phyloP scores from a whole-genome alignment of 2,329 filamentous ascomycete species.

The Didymella exigua region DNA sequence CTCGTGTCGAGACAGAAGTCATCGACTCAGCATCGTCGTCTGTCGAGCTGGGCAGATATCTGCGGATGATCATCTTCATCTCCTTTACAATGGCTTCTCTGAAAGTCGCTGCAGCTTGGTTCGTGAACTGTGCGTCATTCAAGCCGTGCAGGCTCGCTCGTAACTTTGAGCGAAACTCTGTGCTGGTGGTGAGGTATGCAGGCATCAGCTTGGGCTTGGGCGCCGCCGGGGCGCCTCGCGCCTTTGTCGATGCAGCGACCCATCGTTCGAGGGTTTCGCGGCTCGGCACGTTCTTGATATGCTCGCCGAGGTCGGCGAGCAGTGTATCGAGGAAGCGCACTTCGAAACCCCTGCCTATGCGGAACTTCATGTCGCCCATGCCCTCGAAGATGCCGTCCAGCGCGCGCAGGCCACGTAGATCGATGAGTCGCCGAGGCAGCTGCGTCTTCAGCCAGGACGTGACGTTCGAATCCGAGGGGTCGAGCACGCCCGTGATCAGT shows the following conservation, averaged over 20 bases:
- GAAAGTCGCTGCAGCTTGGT: slow-evolving; percentile 80
- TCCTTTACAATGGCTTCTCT: slow-evolving; percentile 84
- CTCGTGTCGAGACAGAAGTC: slow-evolving; percentile 80
- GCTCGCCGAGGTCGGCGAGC: slow-evolving; percentile 78
- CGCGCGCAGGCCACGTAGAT: slow-evolving; percentile 77
- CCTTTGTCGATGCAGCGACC: slow-evolving; percentile 76
- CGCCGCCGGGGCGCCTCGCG: slow-evolving; percentile 69
- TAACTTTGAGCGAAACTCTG: slow-evolving; percentile 72
- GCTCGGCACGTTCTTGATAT: slow-evolving; percentile 73
- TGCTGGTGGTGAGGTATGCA: slow-evolving; percentile 75
- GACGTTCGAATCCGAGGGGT: slow-evolving; percentile 41
- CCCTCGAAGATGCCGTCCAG: slow-evolving; percentile 81
- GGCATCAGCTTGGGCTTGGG: slow-evolving; percentile 71
- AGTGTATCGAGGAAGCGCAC: slow-evolving; percentile 77
- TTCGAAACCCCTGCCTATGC: slow-evolving; percentile 88
- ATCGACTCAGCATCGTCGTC: slow-evolving; percentile 94
- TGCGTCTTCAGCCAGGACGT: slow-evolving; percentile 43
- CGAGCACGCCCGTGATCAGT: slow-evolving; percentile 75
- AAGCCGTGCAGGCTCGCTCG: slow-evolving; percentile 75
- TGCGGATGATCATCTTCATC: slow-evolving; percentile 81
- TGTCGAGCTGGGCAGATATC: slow-evolving; percentile 85
- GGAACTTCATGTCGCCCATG: slow-evolving; percentile 73
- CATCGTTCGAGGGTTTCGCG: slow-evolving; percentile 82
- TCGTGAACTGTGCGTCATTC: slow-evolving; percentile 79
- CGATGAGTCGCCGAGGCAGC: slow-evolving; percentile 58